Percentiles rank a stretch among this genome's conserved stretches.
Conservation (phyloP, 2,329 filamentous ascomycete genomes). For the Thelonectria olida region DNA sequence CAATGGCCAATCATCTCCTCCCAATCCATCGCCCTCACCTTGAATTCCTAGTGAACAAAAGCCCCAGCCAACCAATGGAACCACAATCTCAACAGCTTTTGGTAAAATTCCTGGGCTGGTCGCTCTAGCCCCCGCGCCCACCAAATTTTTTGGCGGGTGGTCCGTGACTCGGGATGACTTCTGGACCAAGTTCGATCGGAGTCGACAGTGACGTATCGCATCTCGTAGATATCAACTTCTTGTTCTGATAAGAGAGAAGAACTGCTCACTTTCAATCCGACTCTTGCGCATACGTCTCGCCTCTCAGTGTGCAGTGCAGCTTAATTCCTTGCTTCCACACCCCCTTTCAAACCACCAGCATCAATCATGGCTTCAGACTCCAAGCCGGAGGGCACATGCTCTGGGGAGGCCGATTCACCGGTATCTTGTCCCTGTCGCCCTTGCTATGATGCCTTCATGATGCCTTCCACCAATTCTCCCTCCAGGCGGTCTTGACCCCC, state of each 20-base stretch:
- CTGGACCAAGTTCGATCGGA: neutral
- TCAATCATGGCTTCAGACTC: slow-evolving; percentile 40
- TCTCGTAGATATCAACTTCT: neutral
- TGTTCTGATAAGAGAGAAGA: neutral
- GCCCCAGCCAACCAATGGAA: slow-evolving; percentile 3
- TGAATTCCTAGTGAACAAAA: too few relatives aligned
- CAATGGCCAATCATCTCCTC: neutral
- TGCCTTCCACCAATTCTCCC: too few relatives aligned
- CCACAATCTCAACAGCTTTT: slow-evolving; percentile 12
- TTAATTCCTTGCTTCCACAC: neutral
- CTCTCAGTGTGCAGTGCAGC: neutral
- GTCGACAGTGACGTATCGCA: slow-evolving; percentile 4
- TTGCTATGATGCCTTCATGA: too few relatives aligned
- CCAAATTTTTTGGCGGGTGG: slow-evolving; percentile 14
- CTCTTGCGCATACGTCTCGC: neutral
- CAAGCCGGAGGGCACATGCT: slow-evolving; percentile 46
- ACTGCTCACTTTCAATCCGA: slow-evolving; percentile 3
- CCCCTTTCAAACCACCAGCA: neutral
- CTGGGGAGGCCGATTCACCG: slow-evolving; percentile 62
- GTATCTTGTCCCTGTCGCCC: slow-evolving; percentile 47
- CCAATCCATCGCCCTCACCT: neutral
- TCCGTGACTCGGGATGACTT: slow-evolving; percentile 1
- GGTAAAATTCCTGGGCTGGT: neutral
- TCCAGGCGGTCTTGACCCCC: slow-evolving; percentile 76
- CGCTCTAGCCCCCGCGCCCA: slow-evolving; percentile 5